Evolutionary conservation across 176 grass and related monocot genomes (phyloP), one percentile per base, ranked within the genome.

Genomic region (Typha latifolia): DNA sequence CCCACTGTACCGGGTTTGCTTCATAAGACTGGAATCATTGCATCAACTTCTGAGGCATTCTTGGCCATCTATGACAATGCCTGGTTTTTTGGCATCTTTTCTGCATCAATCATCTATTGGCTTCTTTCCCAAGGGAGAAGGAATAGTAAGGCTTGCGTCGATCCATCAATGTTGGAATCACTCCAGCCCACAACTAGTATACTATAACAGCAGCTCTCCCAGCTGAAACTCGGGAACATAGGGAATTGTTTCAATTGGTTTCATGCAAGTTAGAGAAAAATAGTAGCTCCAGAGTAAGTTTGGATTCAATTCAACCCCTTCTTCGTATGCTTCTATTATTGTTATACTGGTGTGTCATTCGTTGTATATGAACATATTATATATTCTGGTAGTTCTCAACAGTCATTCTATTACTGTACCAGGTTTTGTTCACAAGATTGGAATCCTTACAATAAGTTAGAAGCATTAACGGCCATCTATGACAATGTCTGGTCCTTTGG

Each of bases 41-140:
- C 19, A 48, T 9, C 31, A 3, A 61, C 61, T 14, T 64, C 71
- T 19, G 51, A 62, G 57, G 66, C 49, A 26, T 80, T 80, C 61
- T 50, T 49, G 18, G 50, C 70, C 13, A 62, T 85, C 23, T 76
- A 85, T 61, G 67, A 24, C 34, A 69, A 75, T 70, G 67, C 72
- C 1, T 84, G 76, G 76, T 79, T 84, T 50, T 79, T 84, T 20
- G 76, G 82, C 13, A 51, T 84, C 55, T 76, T 74, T 29, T 56
- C 26, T 14, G 76, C 72, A 32, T 31, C 21, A 13, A 32, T 68
- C 22, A 32, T 85, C 56, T 80, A 77, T 55, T 72, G 63, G 62
- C 48, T 50, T 51, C 62, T 85, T 55, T 72, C 72, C 50, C 2
- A 8, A 31, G 34, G 61, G 52, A 68, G 51, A 68, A 68, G 63